phyloP scores from a whole-genome alignment of 2,329 filamentous ascomycete species.

The Colletotrichum sublineola region DNA sequence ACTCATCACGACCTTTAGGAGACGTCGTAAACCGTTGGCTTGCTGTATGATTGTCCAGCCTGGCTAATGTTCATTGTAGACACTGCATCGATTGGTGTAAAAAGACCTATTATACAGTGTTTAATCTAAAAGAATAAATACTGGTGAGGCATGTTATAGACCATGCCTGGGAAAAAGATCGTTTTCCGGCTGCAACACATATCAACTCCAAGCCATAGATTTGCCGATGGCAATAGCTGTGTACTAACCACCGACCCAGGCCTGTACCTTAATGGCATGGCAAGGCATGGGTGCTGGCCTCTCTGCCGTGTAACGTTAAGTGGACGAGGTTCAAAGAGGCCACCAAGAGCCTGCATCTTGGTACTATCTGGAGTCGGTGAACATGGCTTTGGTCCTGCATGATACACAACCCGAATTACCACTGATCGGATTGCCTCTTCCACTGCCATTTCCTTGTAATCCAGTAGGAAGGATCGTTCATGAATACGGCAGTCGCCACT shows the following conservation, averaged over 20 bases:
- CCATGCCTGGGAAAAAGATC: not conserved
- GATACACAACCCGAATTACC: not conserved
- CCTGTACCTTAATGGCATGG: no score
- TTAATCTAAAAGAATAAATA: not conserved
- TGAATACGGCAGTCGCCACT: not conserved
- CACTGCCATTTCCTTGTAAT: not conserved
- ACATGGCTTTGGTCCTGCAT: not conserved
- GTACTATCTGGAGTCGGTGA: not conserved
- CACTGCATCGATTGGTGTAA: not conserved
- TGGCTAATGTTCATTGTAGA: not conserved
- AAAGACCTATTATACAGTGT: no score
- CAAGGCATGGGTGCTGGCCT: not conserved
- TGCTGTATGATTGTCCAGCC: not conserved
- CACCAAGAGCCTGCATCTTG: not conserved
- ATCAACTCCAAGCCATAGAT: no score
- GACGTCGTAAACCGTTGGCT: not conserved
- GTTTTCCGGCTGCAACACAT: not conserved
- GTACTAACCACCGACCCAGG: not conserved
- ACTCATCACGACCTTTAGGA: not conserved
- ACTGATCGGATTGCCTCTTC: not conserved
- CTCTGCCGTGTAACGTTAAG: not conserved
- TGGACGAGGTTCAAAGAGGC: not conserved
- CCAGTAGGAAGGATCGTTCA: not conserved
- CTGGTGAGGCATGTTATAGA: not conserved
- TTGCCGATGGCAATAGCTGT: not conserved